Evolutionary conservation across 2,329 filamentous ascomycete genomes (phyloP), one percentile per base, ranked within the genome.

Genomic region (Aspergillus fumigatus): DNA sequence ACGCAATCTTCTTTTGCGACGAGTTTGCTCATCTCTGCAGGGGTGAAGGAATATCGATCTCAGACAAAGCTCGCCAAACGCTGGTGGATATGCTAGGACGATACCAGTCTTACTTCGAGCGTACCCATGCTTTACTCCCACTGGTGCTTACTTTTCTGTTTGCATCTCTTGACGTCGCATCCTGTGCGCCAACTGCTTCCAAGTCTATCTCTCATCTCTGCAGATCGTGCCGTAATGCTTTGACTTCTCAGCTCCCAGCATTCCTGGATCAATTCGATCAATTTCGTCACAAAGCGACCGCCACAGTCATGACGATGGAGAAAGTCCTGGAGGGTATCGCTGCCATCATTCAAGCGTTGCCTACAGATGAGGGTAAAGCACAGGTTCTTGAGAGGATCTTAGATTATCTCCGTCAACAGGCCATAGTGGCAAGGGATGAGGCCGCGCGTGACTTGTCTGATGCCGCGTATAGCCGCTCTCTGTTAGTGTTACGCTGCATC

Each of bases 311-410:
- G 32, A 76, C 72, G 1, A 71, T 77, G 65, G 74, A 75, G 49
- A 73, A 70, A 47, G 75, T 79, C 23, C 64, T 75, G 10, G 76
- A 77, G 58, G 77, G 75, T 1, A 77, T 79, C 51, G 73, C 76
- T 17, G 73, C 76, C 0, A 73, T 79, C 50, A 71, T 79, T 7
- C 75, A 77, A 55, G 74, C 70, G 11, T 53, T 78, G 4, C 65
- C 68, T 21, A 58, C 66, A 14, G 75, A 79, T 58, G 66, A 70
- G 50, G 70, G 70, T 23, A 78, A 76, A 60, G 69, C 73, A 9
- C 68, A 71, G 48, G 72, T 67, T 10, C 61, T 79, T 3, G 68
- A 74, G 27, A 64, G 70, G 48, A 68, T 79, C 29, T 62, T 78
- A 4, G 57, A 63, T 9, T 73, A 73, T 50, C 70, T 78, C 52